Conservation (phyloP, 2,329 filamentous ascomycete genomes). For the Chalaropsis ovoidea region DNA sequence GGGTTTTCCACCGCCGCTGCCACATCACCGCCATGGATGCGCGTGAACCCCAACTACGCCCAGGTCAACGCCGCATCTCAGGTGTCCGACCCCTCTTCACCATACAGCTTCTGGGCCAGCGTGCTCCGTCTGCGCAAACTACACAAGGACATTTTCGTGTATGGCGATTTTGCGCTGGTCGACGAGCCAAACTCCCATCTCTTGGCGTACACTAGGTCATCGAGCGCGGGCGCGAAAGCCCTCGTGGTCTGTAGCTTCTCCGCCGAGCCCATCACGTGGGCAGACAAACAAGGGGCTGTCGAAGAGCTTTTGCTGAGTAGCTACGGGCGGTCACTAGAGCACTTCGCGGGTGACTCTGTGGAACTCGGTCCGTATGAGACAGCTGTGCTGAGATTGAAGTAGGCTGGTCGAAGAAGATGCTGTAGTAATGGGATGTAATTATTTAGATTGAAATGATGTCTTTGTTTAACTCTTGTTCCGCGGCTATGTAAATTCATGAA, state of each 20-base stretch:
- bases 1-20: conserved; percentile 49
- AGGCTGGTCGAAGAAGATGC: neutral
- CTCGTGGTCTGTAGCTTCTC: conserved; percentile 37
- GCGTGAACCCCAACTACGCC: conserved; percentile 52
- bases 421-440: no score
- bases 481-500: neutral
- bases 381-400: conserved; percentile 31
- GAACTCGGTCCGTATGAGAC: conserved; percentile 35
- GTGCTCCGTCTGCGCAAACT: conserved; percentile 52
- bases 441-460: no score
- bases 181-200: conserved; percentile 32
- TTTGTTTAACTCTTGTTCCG: no score
- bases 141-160: conserved; percentile 54
- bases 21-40: conserved; percentile 55
- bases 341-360: conserved; percentile 30
- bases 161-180: conserved; percentile 40
- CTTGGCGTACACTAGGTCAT: conserved; percentile 35
- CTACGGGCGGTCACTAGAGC: conserved; percentile 29
- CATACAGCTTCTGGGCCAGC: conserved; percentile 52
- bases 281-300: conserved; percentile 27
- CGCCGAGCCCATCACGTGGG: conserved; percentile 31
- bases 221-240: conserved; percentile 31
- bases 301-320: conserved; percentile 34
- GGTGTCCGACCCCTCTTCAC: conserved; percentile 38
- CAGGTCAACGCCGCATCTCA: conserved; percentile 54